phyloP scores from a whole-genome alignment of 2,329 filamentous ascomycete genomes.

The Thermoascus crustaceus region DNA sequence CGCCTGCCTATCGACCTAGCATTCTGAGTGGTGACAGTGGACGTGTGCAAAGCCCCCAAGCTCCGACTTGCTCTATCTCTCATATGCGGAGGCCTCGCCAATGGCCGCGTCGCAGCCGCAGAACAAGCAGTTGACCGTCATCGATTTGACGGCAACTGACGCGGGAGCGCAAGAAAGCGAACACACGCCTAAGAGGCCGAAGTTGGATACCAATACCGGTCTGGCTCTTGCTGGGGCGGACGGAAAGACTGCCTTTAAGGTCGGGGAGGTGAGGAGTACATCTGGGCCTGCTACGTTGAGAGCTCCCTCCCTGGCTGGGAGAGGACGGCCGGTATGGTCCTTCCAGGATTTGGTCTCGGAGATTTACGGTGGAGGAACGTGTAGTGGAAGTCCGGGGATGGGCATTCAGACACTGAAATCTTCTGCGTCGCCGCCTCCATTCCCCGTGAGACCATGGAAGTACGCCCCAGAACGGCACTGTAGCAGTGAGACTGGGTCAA shows the following conservation, averaged over 20 bases:
- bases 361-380: constrained; percentile 17
- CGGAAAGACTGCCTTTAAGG: constrained; percentile 14
- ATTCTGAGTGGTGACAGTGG: constrained; percentile 21
- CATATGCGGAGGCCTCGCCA: constrained; percentile 19
- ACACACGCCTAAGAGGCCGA: constrained; percentile 29
- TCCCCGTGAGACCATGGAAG: constrained; percentile 32
- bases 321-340: constrained; percentile 32
- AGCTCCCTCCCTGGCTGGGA: constrained; percentile 23
- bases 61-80: constrained; percentile 15
- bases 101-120: constrained; percentile 17
- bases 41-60: constrained; percentile 19
- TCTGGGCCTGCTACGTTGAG: constrained; percentile 18
- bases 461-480: constrained; percentile 13
- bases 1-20: constrained; percentile 28
- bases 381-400: constrained; percentile 15
- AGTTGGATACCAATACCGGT: constrained; percentile 22
- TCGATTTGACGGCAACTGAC: constrained; percentile 28
- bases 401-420: constrained; percentile 17
- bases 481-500: constrained; percentile 9
- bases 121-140: constrained; percentile 22
- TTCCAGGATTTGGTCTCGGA: constrained; percentile 31
- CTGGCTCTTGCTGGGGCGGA: constrained; percentile 13
- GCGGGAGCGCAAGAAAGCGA: constrained; percentile 25
- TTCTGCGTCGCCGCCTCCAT: constrained; percentile 26
- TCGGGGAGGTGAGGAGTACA: constrained; percentile 22